Conservation (phyloP, 495 filamentous ascomycete species). For the Cudoniella acicularis region DNA sequence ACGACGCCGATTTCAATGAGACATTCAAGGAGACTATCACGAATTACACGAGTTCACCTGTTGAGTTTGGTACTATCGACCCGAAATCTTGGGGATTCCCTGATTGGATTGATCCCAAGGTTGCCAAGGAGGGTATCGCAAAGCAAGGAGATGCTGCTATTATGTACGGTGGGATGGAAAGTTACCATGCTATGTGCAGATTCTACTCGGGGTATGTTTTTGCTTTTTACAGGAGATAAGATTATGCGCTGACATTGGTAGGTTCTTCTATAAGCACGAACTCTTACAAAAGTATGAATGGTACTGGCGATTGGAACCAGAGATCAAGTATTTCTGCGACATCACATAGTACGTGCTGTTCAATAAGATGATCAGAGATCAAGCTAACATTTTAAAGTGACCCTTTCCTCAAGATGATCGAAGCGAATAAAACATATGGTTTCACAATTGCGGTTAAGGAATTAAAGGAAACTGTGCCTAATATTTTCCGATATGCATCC, state of each 20-base stretch:
- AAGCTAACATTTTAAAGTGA: slow-evolving; percentile 54
- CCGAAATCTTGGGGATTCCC: slow-evolving; percentile 92
- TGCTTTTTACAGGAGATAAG: not conserved
- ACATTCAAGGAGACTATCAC: slow-evolving; percentile 83
- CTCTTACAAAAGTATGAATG: slow-evolving; percentile 95
- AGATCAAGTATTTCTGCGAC: slow-evolving; percentile 99
- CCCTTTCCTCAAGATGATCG: slow-evolving; percentile 90
- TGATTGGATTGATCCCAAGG: slow-evolving; percentile 90
- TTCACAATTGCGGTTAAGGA: slow-evolving; percentile 99
- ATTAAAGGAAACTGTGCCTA: slow-evolving; percentile 94
- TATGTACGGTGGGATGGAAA: slow-evolving; percentile 99
- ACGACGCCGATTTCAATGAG: slow-evolving; percentile 93
- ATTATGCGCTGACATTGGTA: slow-evolving; percentile 29
- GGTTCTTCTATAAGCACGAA: slow-evolving; percentile 97
- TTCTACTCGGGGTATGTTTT: slow-evolving; percentile 94
- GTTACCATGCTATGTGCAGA: slow-evolving; percentile 96
- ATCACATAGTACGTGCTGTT: slow-evolving; percentile 83
- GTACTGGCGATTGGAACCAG: slow-evolving; percentile 99
- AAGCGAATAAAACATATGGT: slow-evolving; percentile 94
- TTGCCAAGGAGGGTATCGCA: slow-evolving; percentile 89
- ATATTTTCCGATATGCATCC: slow-evolving; percentile 99
- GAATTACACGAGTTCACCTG: slow-evolving; percentile 81
- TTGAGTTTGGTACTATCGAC: slow-evolving; percentile 95
- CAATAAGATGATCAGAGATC: not conserved
- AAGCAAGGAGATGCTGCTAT: slow-evolving; percentile 97